Evolutionary conservation across 2,329 filamentous ascomycete species (phyloP).

Genomic region (Verticillium klebahnii): DNA sequence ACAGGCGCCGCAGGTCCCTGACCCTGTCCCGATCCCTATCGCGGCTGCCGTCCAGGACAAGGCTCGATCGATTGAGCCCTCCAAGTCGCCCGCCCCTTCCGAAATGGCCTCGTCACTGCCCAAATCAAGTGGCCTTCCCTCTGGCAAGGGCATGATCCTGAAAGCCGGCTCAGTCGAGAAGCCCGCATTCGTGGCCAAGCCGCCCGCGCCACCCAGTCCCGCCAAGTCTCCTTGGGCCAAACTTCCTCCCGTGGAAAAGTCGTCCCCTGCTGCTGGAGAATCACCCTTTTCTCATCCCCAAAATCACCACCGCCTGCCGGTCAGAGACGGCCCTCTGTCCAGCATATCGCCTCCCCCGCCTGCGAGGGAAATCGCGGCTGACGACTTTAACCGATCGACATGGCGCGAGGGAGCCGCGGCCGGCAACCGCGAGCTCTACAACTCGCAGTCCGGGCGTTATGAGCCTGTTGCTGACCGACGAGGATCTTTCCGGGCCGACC

Average conservation of each 20-base stretch:
- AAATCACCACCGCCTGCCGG: slow-evolving; percentile 3
- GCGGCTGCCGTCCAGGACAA: slow-evolving; percentile 34
- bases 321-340: slow-evolving; percentile 37
- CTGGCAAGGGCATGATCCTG: slow-evolving; percentile 58
- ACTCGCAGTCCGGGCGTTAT: slow-evolving; percentile 91
- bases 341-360: slow-evolving; percentile 42
- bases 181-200: slow-evolving; percentile 69
- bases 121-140: slow-evolving; percentile 41
- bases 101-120: slow-evolving; percentile 32
- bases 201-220: slow-evolving; percentile 60
- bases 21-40: slow-evolving; percentile 21
- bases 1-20: slow-evolving; percentile 19
- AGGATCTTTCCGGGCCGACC: slow-evolving; percentile 63
- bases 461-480: slow-evolving; percentile 82
- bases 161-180: slow-evolving; percentile 63
- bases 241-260: slow-evolving; percentile 78
- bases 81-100: slow-evolving; percentile 23
- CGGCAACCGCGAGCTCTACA: slow-evolving; percentile 75
- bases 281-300: slow-evolving; percentile 30
- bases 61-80: slow-evolving; percentile 27
- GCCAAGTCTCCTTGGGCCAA: slow-evolving; percentile 90
- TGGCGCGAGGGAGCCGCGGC: slow-evolving; percentile 68
- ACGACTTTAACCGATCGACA: slow-evolving; percentile 82
- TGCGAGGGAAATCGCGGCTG: slow-evolving; percentile 83
- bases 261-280: slow-evolving; percentile 64